Evolutionary conservation across 2,329 filamentous ascomycete species (phyloP).

Genomic region (Aciculosporium take): DNA sequence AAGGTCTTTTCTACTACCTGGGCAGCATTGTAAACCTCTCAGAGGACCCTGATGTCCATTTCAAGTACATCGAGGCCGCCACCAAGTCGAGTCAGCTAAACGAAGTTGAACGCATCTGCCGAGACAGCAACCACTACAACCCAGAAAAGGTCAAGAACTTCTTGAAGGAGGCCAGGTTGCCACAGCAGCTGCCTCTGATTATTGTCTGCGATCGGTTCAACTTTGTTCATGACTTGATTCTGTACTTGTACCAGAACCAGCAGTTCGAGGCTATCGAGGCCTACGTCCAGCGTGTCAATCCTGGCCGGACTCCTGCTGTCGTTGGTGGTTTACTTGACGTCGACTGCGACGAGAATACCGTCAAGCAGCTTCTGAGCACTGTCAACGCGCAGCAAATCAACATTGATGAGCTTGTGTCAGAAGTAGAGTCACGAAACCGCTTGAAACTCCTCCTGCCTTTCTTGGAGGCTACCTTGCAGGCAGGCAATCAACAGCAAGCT

Average conservation of each 20-base stretch:
- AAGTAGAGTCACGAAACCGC: slow-evolving; percentile 92
- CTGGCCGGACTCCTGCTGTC: slow-evolving; percentile 76
- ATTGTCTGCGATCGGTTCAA: slow-evolving; percentile 99
- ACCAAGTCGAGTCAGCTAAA: slow-evolving; percentile 87
- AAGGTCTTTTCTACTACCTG: slow-evolving; percentile 96
- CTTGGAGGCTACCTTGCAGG: slow-evolving; percentile 78
- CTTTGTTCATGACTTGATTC: slow-evolving; percentile 90
- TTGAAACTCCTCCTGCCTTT: slow-evolving; percentile 92
- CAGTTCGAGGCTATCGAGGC: slow-evolving; percentile 98
- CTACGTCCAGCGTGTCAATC: slow-evolving; percentile 95
- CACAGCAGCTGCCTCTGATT: slow-evolving; percentile 88
- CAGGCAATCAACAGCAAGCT: slow-evolving; percentile 89
- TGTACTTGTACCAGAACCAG: slow-evolving; percentile 97
- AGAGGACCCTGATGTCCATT: slow-evolving; percentile 88
- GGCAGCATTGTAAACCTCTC: slow-evolving; percentile 96
- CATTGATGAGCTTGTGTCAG: slow-evolving; percentile 82
- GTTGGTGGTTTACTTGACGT: slow-evolving; percentile 89
- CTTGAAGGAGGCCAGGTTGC: slow-evolving; percentile 85
- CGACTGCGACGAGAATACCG: slow-evolving; percentile 91
- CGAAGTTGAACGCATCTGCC: slow-evolving; percentile 93
- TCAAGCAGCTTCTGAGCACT: slow-evolving; percentile 78
- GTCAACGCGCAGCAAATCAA: slow-evolving; percentile 76
- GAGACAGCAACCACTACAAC: slow-evolving; percentile 82
- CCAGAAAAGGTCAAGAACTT: slow-evolving; percentile 98
- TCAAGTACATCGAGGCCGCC: slow-evolving; percentile 98